Base-by-base conservation (phyloP, 1,284 basidiomycete species). In the Fomitopsis pinicola region DNA sequence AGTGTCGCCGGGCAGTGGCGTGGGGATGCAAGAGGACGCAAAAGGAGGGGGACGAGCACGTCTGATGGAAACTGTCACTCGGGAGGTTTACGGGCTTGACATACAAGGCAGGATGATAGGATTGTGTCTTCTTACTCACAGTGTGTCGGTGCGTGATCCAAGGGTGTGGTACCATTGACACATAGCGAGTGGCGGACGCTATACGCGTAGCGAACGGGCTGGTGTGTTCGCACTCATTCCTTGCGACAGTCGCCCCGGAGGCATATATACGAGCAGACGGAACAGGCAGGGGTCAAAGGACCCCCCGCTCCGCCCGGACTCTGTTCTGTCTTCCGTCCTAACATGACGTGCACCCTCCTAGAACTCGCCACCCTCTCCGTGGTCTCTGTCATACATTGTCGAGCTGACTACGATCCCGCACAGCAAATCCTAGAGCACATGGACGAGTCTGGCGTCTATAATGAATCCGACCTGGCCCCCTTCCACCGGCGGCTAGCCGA, bases 341-440 rank as follows among this genome's bases (percentile, higher is more conserved):
- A 9, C 40, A 42, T 42, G 42, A 56, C 55, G 26, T 56, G 15
- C 40, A 44, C 40, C 3, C 2, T 44, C 14, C 19, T 42, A 22
- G 55, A 33, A 30, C 42, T 53, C 57, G 30, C 10, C 54, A 36
- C 50, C 55, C 19, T 55, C 42, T 40, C 46, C 58, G 53, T 56
- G 2, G 33, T 55, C 36, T 45, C 58, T 61, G 38, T 52, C n/a
- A 14, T 45, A 40, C 28, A n/a, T 28, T 52, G 44, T 55, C 53
- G 45, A 28, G 48, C 68, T 69, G 45, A 66, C 58, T 17, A 62
- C 14, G 63, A 57, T 52, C 67, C 54, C 33, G 53, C 63, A 56
- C 77, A 96, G 94, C 92, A 95, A 94, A 90, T 97, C 45, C 82
- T 97, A 55, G 88, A 88, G 70, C 92, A 95, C 72, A 92, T 96